A percentile compares a stretch with the other conserved stretches of the same genome.
These are phyloP conservation scores for Pseudogymnoascus sp. DNA, from an alignment of 2,329 filamentous ascomycete genomes.

Conservation along the genomic window DNA sequence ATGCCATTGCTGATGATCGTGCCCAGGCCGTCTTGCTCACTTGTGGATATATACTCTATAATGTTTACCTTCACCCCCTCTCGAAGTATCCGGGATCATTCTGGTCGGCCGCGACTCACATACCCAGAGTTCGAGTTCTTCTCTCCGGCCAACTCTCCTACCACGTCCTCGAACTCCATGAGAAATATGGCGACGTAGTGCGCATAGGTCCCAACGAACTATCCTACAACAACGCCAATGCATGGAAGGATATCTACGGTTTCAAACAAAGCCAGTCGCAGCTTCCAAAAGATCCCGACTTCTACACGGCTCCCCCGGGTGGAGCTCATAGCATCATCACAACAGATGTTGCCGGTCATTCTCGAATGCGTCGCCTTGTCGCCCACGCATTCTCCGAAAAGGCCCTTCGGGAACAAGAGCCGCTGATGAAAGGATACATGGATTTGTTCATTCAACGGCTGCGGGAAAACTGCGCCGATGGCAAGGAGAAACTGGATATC, in stretches of 20 bases:
- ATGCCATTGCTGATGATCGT: neutral
- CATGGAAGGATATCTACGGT: conserved; percentile 1
- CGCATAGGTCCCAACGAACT: conserved; percentile 8
- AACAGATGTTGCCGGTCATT: conserved; percentile 11
- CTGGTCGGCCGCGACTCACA: neutral
- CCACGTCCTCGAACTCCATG: neutral
- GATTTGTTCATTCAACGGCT: neutral
- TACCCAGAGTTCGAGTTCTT: neutral
- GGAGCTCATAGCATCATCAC: neutral
- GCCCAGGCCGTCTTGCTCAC: neutral
- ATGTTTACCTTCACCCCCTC: conserved; percentile 14
- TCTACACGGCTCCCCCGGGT: neutral
- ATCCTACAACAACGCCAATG: neutral
- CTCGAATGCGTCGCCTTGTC: conserved; percentile 17
- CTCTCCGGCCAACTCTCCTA: neutral
- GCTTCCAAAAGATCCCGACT: neutral
- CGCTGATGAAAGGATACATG: conserved; percentile 14
- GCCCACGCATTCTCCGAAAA: conserved; percentile 18
- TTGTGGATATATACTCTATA: conserved; percentile 9
- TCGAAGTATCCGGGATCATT: conserved; percentile 15
- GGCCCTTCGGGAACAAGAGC: conserved; percentile 17
- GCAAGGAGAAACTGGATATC: neutral
- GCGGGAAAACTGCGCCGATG: neutral
- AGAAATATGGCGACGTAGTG: conserved; percentile 8
- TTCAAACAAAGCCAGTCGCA: neutral